Base-by-base conservation (phyloP, 148 eudicot genomes). In the Gaultheria prostrata region DNA sequence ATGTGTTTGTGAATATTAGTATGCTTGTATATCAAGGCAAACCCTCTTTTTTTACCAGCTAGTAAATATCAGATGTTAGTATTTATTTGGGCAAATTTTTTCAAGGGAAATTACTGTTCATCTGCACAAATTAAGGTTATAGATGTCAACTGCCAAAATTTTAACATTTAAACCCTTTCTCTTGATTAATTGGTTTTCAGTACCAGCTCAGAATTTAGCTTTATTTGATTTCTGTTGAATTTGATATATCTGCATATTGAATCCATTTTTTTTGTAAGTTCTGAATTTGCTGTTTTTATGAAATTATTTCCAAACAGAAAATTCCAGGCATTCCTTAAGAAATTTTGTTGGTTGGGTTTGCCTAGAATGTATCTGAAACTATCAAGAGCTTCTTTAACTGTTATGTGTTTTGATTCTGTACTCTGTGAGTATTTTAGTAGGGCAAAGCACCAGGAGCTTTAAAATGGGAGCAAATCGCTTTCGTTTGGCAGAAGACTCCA, bases 401-500 rank as follows among this genome's bases (percentile, higher is more conserved):
- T 1, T 54, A 10, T 6, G 20, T 1, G 14, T 24, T 46, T 69
- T 30, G 50, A 43, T 63, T 18, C 30, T 53, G 21, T 54, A 15
- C 30, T 54, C 54, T 32, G 1, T 48, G 1, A 77, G 50, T 69
- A 39, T 30, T 32, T 21, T 8, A 43, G 4, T 61, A 5, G 53
- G 30, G 20, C 35, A n/a, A 43, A 1, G 9, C 46, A 1, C 20
- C 0, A 0, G 11, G 20, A n/a, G 8, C 17, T 12, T 14, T 46
- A 45, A 63, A 79, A 26, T 39, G 0, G 61, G 71, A 20, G 14
- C 46, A 51, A 14, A 2, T 56, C 26, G 33, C 54, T 59, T 59
- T 80, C 8, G 73, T 80, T 80, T 80, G 43, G 82, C 30, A 59
- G 51, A 80, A 61, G 73, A 61, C 82, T 43, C 82, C 71, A 59